phyloP scores from a whole-genome alignment of 78 protist species.

The Neovahlkampfia damariscottae region DNA sequence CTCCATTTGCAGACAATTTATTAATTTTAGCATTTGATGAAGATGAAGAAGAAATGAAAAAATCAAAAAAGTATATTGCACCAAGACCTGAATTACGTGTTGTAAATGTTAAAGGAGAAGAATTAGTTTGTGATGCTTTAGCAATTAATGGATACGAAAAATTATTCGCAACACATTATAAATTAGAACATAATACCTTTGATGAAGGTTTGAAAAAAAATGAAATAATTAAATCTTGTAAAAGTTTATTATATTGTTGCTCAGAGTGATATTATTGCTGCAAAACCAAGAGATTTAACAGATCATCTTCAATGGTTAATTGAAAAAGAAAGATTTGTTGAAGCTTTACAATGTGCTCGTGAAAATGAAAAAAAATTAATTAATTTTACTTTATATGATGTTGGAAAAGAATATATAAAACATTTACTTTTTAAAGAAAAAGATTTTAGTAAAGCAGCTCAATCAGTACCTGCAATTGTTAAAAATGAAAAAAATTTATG shows the following conservation, averaged over 20 bases:
- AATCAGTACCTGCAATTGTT: constrained; percentile 28
- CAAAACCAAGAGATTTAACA: constrained; percentile 58
- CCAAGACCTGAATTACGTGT: background rate
- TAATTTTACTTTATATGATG: constrained; percentile 13
- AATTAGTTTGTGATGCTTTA: constrained; percentile 10
- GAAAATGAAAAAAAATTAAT: background rate
- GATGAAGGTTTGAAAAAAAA: too few relatives aligned
- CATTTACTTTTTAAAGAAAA: constrained; percentile 22
- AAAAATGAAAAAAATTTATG: constrained; percentile 33
- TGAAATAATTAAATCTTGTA: constrained; percentile 20
- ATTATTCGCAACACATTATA: constrained; percentile 48
- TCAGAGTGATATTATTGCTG: constrained; percentile 68
- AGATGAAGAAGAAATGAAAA: background rate
- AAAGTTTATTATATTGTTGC: constrained; percentile 58
- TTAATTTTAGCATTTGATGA: background rate
- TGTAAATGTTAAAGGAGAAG: background rate
- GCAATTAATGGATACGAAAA: constrained; percentile 46
- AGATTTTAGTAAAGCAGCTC: constrained; percentile 46
- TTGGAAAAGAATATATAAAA: constrained; percentile 60
- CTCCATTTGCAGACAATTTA: background rate
- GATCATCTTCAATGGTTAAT: constrained; percentile 72
- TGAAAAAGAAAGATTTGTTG: constrained; percentile 43
- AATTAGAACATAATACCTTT: too few relatives aligned
- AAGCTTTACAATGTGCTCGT: constrained; percentile 31
- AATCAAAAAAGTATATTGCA: too few relatives aligned